A percentile compares a stretch with the other conserved stretches of the same genome.
Conservation (phyloP, 2,329 filamentous ascomycete species). For the Hymenoscyphus scutula region DNA sequence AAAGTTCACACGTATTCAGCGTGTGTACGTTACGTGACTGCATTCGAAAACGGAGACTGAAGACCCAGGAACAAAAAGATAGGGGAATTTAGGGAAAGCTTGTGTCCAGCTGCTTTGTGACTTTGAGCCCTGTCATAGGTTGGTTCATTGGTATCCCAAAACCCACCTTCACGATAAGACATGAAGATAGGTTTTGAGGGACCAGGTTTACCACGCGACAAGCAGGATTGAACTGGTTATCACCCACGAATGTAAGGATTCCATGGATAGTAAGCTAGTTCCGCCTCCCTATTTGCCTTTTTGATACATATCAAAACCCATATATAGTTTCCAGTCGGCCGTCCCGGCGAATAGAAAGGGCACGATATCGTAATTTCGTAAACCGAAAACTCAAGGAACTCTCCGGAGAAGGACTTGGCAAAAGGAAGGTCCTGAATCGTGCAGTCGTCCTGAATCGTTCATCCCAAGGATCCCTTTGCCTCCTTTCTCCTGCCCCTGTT, state of each 20-base stretch:
- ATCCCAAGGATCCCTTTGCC: background rate
- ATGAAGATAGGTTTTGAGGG: background rate
- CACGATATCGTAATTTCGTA: background rate
- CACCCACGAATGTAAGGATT: no score
- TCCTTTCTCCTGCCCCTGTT: background rate
- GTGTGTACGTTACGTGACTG: background rate
- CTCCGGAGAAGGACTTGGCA: no score
- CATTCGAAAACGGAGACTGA: background rate
- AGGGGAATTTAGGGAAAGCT: background rate
- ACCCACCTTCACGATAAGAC: constrained; percentile 4
- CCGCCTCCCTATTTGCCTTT: no score
- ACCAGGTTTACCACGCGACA: background rate
- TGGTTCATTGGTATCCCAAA: background rate
- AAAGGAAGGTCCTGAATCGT: background rate
- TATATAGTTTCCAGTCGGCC: background rate
- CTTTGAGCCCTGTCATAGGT: background rate
- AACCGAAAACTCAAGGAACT: background rate
- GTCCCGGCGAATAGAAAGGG: background rate
- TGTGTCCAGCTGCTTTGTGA: background rate
- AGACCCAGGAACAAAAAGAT: background rate
- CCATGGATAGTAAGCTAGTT: no score
- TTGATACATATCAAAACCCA: background rate
- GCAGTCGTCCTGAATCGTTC: background rate
- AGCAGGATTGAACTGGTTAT: no score
- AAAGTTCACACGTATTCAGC: background rate